Conservation (phyloP, 2,329 filamentous ascomycete genomes). For the Zalaria sp. region DNA sequence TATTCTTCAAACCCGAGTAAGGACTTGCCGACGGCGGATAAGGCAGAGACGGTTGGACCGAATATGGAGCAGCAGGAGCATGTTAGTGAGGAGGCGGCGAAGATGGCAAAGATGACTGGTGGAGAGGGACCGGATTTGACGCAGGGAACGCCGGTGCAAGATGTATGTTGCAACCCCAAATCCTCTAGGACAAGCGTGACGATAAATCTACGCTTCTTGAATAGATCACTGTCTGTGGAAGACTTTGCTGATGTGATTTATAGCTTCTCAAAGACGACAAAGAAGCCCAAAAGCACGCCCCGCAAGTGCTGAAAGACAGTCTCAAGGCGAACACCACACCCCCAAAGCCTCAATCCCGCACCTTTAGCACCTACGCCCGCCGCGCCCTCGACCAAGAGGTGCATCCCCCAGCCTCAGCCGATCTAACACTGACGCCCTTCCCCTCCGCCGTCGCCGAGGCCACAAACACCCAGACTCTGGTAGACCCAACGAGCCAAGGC, state of each 20-base stretch:
- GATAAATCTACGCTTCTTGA: too few species aligned
- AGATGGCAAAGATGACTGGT: slow-evolving; percentile 44
- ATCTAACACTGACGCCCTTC: neutral
- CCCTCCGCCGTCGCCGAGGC: slow-evolving; percentile 1
- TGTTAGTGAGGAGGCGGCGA: slow-evolving; percentile 52
- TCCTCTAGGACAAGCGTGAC: too few species aligned
- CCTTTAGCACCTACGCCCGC: slow-evolving; percentile 43
- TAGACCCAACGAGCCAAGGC: slow-evolving; percentile 41
- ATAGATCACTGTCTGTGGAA: too few species aligned
- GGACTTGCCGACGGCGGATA: slow-evolving; percentile 9
- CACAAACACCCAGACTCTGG: neutral
- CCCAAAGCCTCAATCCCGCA: slow-evolving; percentile 28
- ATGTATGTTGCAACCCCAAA: slow-evolving; percentile 32
- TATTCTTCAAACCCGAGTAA: neutral
- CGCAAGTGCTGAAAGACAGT: slow-evolving; percentile 51
- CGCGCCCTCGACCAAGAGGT: too few species aligned
- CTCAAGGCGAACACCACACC: slow-evolving; percentile 26
- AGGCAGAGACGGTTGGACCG: slow-evolving; percentile 25
- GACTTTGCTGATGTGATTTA: neutral
- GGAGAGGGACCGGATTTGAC: slow-evolving; percentile 45
- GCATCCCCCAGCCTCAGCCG: slow-evolving; percentile 15
- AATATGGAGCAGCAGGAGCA: slow-evolving; percentile 42
- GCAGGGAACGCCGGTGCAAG: slow-evolving; percentile 52
- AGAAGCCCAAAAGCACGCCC: slow-evolving; percentile 46
- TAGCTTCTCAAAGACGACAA: slow-evolving; percentile 52